These are phyloP conservation scores for Vanilla planifolia DNA, from an alignment of 106 monocot species.

Conservation along the genomic window DNA sequence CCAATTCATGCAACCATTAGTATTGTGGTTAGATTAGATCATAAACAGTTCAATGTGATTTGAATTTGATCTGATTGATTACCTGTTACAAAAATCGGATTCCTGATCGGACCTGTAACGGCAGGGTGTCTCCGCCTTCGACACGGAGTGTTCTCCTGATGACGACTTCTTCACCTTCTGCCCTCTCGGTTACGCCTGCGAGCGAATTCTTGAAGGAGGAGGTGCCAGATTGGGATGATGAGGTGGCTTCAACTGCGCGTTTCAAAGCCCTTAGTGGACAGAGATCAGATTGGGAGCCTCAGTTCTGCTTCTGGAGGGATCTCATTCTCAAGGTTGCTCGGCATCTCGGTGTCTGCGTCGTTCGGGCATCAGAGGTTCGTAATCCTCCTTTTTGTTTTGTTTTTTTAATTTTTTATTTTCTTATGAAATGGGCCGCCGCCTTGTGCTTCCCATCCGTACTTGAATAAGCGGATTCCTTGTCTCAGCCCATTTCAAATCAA, in stretches of 20 bases:
- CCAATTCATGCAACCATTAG: too few relatives aligned
- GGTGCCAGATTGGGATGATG: constrained; percentile 86
- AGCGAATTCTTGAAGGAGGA: constrained; percentile 53
- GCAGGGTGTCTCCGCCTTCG: too few relatives aligned
- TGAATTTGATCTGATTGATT: too few relatives aligned
- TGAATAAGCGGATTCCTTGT: too few relatives aligned
- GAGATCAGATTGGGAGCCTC: constrained; percentile 74
- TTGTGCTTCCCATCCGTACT: too few relatives aligned
- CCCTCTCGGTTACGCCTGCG: constrained; percentile 3
- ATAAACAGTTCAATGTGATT: too few relatives aligned
- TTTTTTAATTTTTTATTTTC: neutral
- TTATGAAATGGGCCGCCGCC: neutral
- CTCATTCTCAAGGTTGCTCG: constrained; percentile 70
- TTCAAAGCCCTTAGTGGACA: constrained; percentile 94
- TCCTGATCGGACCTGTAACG: too few relatives aligned
- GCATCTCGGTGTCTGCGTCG: constrained; percentile 39
- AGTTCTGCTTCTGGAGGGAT: constrained; percentile 74
- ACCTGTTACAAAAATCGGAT: too few relatives aligned
- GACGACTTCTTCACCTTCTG: constrained; percentile 4
- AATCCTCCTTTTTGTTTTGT: too few relatives aligned
- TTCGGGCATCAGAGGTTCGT: constrained; percentile 51
- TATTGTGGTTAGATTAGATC: too few relatives aligned
- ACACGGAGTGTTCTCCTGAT: too few relatives aligned
- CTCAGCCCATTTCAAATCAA: neutral
- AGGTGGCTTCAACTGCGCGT: constrained; percentile 36